phyloP scores from a whole-genome alignment of 176 grass and related monocot genomes.

The Pontederia paniculata region DNA sequence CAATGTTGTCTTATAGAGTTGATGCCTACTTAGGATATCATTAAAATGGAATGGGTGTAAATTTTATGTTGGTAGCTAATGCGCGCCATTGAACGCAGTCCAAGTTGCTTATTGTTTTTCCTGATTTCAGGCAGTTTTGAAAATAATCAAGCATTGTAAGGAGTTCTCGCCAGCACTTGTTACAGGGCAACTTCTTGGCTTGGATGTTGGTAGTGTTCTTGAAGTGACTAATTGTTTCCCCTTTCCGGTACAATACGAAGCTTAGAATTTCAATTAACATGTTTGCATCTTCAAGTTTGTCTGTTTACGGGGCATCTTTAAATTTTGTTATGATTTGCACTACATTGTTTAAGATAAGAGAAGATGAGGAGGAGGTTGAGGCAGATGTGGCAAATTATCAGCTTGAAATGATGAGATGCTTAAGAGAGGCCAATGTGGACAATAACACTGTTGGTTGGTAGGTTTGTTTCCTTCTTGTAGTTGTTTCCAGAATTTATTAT shows the following conservation, averaged over 20 bases:
- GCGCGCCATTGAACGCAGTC: constrained; percentile 2
- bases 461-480: background rate
- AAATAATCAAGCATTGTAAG: constrained; percentile 96
- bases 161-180: constrained; percentile 92
- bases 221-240: constrained; percentile 99
- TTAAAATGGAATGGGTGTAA: no score
- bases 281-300: no score
- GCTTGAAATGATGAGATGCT: constrained; percentile 99
- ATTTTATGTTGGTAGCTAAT: background rate
- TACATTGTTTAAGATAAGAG: constrained; percentile 45
- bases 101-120: constrained; percentile 10
- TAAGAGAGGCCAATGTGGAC: constrained; percentile 96
- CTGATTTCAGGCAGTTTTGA: constrained; percentile 52
- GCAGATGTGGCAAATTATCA: constrained; percentile 98
- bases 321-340: constrained; percentile 9
- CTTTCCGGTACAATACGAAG: constrained; percentile 55
- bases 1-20: background rate
- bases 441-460: constrained; percentile 99
- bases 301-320: background rate
- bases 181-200: constrained; percentile 93
- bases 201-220: constrained; percentile 95
- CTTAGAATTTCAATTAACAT: background rate
- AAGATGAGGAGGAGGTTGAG: constrained; percentile 93
- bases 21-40: no score
- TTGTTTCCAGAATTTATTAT: background rate